phyloP scores from a whole-genome alignment of 1,284 basidiomycete species.

The Peniophora sp. region DNA sequence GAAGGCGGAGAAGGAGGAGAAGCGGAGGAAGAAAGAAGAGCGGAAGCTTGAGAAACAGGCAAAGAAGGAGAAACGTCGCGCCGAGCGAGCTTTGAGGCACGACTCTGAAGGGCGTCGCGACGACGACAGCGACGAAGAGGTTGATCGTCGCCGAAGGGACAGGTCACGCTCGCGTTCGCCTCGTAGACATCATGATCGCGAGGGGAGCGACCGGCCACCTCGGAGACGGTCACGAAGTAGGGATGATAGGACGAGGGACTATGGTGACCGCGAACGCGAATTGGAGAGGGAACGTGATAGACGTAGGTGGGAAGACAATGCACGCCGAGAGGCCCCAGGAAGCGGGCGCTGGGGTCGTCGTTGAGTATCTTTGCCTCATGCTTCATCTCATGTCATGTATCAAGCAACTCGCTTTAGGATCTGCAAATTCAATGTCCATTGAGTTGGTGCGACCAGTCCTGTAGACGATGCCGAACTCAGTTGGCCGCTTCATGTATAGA shows the following conservation, averaged over 20 bases:
- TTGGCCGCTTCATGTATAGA: too few species aligned
- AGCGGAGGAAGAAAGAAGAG: constrained; percentile 46
- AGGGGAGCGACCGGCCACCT: too few species aligned
- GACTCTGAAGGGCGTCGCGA: background rate
- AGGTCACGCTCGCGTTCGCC: constrained; percentile 40
- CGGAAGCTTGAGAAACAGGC: constrained; percentile 50
- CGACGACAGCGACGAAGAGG: constrained; percentile 1
- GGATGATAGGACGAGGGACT: constrained; percentile 16
- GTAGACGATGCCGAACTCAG: too few species aligned
- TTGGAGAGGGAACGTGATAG: constrained; percentile 44
- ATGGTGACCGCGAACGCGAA: constrained; percentile 35
- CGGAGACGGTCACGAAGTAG: constrained; percentile 10
- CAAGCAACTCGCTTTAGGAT: too few species aligned
- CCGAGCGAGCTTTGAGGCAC: constrained; percentile 18
- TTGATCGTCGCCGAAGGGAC: constrained; percentile 17
- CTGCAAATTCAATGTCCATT: too few species aligned
- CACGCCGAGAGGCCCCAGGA: constrained; percentile 25
- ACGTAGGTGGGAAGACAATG: constrained; percentile 41
- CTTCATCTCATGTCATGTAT: too few species aligned
- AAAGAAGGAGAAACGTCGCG: constrained; percentile 38
- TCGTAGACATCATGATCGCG: constrained; percentile 9
- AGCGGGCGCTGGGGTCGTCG: constrained; percentile 18
- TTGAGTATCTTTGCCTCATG: constrained; percentile 9
- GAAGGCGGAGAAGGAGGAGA: constrained; percentile 48
- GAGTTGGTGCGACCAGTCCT: too few species aligned